Evolutionary conservation across 805 yeast genomes (phyloP), one percentile per base, ranked within the genome.

Genomic region (Metschnikowia chrysomelidarum): DNA sequence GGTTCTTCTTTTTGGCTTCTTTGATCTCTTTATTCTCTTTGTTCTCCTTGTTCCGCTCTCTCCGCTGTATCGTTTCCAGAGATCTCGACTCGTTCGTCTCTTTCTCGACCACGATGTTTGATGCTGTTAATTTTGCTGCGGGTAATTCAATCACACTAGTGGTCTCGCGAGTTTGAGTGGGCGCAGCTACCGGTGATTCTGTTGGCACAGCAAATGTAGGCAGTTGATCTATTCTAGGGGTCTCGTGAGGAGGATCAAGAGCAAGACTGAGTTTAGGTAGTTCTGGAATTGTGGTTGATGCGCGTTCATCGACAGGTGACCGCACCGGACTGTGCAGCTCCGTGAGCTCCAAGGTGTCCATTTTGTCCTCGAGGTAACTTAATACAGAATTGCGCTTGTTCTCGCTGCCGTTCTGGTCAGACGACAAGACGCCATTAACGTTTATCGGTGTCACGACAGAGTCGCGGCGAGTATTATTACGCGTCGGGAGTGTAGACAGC

Each of bases 291-390:
- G 19, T 29, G 5, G 40, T 13, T 7, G 38, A 18, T 3, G 20
- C 32, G 10, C 28, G 21, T 11, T 30, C 38, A 8, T 37, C 44
- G 9, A 29, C 27, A 9, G 34, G 37, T 8, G 38, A 36, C 11
- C 50, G 43, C 16, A 40, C 34, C 1, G 62, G 60, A 37, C 59
- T 52, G 21, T 53, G 54, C 46, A 47, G 53, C 24, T 60, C 67
- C 4, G 54, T 46, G 34, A 66, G 53, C 32, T 67, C 72, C 38
- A 67, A 51, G 4, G 60, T 54, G 32, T 66, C 71, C 56, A 68
- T 68, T 46, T 61, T 65, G 44, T 66, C 73, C 37, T 68, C 74
- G 45, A 68, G 56, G 39, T 67, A 68, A 44, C 64, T 59, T 40
- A 68, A 54, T 3, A 64, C 71, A 2, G 69, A 59, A 40, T 62